These are phyloP conservation scores for Exophiala xenobiotica DNA, from an alignment of 2,329 filamentous ascomycete species.

Conservation along the genomic window DNA sequence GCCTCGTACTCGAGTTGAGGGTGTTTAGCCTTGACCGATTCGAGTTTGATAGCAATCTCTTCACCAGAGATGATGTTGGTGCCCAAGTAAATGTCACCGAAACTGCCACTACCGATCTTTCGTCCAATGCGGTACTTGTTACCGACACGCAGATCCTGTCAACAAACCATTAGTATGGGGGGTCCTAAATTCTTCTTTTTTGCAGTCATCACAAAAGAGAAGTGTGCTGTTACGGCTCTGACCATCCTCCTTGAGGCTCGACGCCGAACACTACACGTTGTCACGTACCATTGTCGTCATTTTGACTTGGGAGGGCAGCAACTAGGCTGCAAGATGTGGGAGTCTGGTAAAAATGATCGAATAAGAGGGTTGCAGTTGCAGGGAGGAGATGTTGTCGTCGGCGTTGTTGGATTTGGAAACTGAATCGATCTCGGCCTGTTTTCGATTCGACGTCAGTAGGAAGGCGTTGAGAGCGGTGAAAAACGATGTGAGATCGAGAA, in stretches of 20 bases:
- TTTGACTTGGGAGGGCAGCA: slow-evolving; percentile 34
- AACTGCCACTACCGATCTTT: slow-evolving; percentile 96
- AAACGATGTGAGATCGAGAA: not conserved
- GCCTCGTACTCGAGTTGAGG: slow-evolving; percentile 98
- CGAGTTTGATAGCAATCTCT: slow-evolving; percentile 99
- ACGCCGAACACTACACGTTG: not conserved
- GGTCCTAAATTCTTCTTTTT: not conserved
- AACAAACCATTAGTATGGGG: slow-evolving; percentile 8
- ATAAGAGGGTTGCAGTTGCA: slow-evolving; percentile 6
- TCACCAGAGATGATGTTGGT: slow-evolving; percentile 99
- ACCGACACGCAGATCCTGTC: slow-evolving; percentile 93
- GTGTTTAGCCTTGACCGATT: slow-evolving; percentile 99
- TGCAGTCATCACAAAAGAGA: not conserved
- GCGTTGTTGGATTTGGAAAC: no score
- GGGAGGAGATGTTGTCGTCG: slow-evolving; percentile 8
- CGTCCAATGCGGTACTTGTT: slow-evolving; percentile 99
- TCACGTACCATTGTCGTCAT: slow-evolving; percentile 64
- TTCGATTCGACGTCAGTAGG: slow-evolving; percentile 15
- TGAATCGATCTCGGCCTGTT: slow-evolving; percentile 30
- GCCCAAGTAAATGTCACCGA: slow-evolving; percentile 97
- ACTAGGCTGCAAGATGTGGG: slow-evolving; percentile 11
- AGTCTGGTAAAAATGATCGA: not conserved
- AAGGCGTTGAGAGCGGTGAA: not conserved
- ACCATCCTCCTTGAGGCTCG: slow-evolving; percentile 3
- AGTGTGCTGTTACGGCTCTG: not conserved